Conservation (phyloP, 345 rosid species). For the Eucalyptus grandis region DNA sequence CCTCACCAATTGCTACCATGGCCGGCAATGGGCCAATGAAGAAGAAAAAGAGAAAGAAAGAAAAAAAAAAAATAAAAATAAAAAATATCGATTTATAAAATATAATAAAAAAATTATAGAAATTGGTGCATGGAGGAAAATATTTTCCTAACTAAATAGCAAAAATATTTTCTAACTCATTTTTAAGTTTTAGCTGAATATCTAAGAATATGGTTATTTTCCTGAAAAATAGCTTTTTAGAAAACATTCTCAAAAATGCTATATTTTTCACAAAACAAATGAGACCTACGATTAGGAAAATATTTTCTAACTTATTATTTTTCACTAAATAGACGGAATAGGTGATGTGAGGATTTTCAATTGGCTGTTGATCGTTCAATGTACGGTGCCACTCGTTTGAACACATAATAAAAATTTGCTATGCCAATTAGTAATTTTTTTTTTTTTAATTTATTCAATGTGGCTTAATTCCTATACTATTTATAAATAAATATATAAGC, state of each 20-base stretch:
- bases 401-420: background rate
- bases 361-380: background rate
- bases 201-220: no score
- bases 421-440: background rate
- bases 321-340: background rate
- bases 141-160: no score
- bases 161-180: no score
- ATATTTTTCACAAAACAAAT: background rate
- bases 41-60: no score
- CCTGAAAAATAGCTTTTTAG: no score
- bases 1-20: accelerated
- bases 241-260: no score
- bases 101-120: no score
- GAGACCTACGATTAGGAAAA: background rate
- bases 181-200: no score
- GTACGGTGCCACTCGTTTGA: background rate
- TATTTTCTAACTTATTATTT: background rate
- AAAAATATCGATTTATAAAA: no score
- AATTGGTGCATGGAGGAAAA: no score
- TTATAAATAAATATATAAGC: background rate
- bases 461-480: background rate
- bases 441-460: background rate
- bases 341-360: background rate
- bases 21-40: no score
- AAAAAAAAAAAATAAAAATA: no score